Conservation (phyloP, 805 yeast species). For the Candida xyloterini region DNA sequence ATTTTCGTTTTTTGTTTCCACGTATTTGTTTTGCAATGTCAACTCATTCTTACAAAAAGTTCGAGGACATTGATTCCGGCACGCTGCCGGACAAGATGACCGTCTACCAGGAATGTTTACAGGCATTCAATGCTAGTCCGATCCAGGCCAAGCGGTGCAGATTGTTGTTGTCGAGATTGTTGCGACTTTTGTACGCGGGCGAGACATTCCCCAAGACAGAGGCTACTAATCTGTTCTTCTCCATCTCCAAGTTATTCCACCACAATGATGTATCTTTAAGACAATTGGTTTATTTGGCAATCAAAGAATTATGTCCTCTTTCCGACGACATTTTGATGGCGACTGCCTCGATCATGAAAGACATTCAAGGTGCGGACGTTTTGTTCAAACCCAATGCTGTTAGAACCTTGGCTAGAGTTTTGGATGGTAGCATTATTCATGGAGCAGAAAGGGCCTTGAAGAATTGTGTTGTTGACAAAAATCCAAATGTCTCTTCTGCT, state of each 20-base stretch:
- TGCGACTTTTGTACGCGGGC: slow-evolving; percentile 80
- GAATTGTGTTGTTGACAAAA: slow-evolving; percentile 86
- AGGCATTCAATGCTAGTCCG: slow-evolving; percentile 88
- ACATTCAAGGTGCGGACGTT: slow-evolving; percentile 84
- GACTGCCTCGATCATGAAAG: slow-evolving; percentile 96
- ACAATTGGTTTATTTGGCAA: slow-evolving; percentile 90
- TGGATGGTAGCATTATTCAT: slow-evolving; percentile 87
- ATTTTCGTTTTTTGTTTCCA: slow-evolving; percentile 10
- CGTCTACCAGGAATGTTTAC: slow-evolving; percentile 91
- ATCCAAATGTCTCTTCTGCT: slow-evolving; percentile 88
- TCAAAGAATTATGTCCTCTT: slow-evolving; percentile 80
- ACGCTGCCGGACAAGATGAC: slow-evolving; percentile 91
- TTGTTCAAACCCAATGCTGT: slow-evolving; percentile 92
- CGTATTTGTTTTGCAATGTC: slow-evolving; percentile 53
- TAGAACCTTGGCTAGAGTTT: slow-evolving; percentile 83
- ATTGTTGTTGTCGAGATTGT: slow-evolving; percentile 70
- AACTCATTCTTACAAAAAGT: slow-evolving; percentile 76
- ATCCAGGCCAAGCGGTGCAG: slow-evolving; percentile 88
- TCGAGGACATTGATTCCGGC: slow-evolving; percentile 70
- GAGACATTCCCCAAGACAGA: slow-evolving; percentile 85
- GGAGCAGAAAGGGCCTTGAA: slow-evolving; percentile 91
- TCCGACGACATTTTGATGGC: slow-evolving; percentile 96
- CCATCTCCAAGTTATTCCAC: slow-evolving; percentile 91
- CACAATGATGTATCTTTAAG: slow-evolving; percentile 84
- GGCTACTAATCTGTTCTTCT: slow-evolving; percentile 88